Conservation (phyloP, 1,284 basidiomycete species). For the Hortiboletus rubellus region DNA sequence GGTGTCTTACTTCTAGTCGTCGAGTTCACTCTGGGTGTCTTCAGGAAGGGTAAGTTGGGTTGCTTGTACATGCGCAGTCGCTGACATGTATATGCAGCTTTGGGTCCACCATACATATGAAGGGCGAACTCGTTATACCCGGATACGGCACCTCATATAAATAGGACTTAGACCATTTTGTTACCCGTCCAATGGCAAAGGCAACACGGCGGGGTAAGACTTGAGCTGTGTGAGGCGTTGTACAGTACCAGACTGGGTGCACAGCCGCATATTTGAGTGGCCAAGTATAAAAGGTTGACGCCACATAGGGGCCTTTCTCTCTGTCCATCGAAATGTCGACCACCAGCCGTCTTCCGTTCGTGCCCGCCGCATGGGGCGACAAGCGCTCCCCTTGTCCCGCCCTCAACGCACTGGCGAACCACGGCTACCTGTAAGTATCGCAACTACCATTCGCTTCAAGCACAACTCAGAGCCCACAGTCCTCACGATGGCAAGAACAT, state of each 20-base stretch:
- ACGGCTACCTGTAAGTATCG: constrained; percentile 47
- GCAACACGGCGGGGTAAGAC: background rate
- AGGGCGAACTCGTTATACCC: constrained; percentile 3
- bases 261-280: constrained; percentile 17
- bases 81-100: constrained; percentile 19
- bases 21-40: constrained; percentile 74
- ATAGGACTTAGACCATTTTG: constrained; percentile 1
- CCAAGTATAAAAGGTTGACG: constrained; percentile 17
- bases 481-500: constrained; percentile 40
- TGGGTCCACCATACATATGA: constrained; percentile 39
- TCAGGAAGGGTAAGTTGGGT: constrained; percentile 63
- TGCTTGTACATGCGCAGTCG: background rate
- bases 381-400: constrained; percentile 52
- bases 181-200: background rate
- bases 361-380: constrained; percentile 32
- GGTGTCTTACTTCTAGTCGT: constrained; percentile 93
- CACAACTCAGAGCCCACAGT: constrained; percentile 15
- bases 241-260: background rate
- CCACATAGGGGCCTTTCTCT: constrained; percentile 21
- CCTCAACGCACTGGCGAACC: constrained; percentile 49
- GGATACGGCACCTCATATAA: constrained; percentile 1
- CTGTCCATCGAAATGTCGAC: constrained; percentile 29
- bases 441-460: constrained; percentile 31
- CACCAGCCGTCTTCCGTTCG: constrained; percentile 40
- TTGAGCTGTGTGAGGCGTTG: too few species aligned